Percentiles rank a stretch among this genome's conserved stretches.
These are phyloP conservation scores for Heliamphora exappendiculata DNA, from an alignment of 148 eudicot genomes.

Conservation along the genomic window DNA sequence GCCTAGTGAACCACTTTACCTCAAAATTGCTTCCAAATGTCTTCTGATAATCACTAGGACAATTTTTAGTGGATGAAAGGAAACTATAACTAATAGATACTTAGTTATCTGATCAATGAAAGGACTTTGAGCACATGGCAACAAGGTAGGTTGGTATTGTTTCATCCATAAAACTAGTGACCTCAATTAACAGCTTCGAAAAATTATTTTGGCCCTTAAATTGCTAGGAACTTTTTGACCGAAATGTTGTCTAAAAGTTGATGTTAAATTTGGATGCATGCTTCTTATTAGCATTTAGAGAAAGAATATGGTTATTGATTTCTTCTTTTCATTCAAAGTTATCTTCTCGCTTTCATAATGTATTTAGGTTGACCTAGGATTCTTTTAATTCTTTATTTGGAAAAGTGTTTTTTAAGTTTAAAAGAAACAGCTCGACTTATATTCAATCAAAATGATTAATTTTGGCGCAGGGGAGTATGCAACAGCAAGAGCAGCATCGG, in stretches of 20 bases:
- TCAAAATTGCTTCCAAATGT: not conserved
- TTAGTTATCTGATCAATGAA: not conserved
- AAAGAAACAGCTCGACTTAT: not conserved
- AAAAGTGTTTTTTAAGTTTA: not conserved
- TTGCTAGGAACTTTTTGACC: not conserved
- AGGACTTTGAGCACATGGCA: not conserved
- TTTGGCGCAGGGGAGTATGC: slow-evolving; percentile 74
- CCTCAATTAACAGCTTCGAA: no score
- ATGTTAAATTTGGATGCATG: not conserved
- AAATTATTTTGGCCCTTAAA: not conserved
- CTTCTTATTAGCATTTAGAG: not conserved
- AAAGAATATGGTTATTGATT: not conserved
- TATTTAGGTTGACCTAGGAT: not conserved
- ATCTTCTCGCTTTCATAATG: not conserved
- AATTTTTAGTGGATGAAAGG: not conserved
- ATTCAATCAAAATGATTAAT: not conserved
- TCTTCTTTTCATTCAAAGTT: not conserved
- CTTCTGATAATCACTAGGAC: not conserved
- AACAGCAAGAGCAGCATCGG: slow-evolving; percentile 78
- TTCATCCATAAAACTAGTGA: not conserved
- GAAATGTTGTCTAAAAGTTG: not conserved
- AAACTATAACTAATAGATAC: not conserved
- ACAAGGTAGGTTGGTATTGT: not conserved
- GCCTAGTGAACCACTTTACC: not conserved
- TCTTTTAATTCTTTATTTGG: not conserved